Evolutionary conservation across 2,329 filamentous ascomycete genomes (phyloP).

Genomic region (Grosmannia clavigera): DNA sequence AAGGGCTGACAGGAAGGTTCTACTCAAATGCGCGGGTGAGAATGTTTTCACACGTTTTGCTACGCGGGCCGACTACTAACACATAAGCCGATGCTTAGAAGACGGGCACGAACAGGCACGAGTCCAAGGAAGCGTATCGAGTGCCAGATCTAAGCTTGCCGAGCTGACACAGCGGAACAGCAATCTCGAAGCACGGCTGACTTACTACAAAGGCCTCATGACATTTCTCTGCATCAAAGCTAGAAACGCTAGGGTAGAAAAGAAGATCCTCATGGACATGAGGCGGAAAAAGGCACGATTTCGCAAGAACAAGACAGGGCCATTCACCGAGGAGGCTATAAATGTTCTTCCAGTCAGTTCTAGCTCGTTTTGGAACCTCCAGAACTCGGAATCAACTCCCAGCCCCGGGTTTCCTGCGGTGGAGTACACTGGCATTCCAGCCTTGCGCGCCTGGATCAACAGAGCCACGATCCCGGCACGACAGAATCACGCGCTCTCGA

Average conservation of each 20-base stretch:
- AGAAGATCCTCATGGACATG: neutral
- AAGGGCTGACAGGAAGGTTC: neutral
- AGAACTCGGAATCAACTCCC: neutral
- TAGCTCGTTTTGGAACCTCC: conserved; percentile 2
- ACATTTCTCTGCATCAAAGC: neutral
- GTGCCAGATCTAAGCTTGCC: neutral
- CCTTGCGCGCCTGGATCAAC: conserved; percentile 5
- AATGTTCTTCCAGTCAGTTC: conserved; percentile 5
- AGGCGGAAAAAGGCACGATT: neutral
- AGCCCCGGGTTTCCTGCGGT: neutral
- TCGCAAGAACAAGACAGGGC: neutral
- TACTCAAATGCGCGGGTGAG: neutral
- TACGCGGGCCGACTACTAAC: neutral
- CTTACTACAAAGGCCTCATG: neutral
- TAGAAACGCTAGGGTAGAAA: neutral
- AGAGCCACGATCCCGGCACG: conserved; percentile 2
- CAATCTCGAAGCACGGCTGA: neutral
- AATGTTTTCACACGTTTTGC: too few species aligned
- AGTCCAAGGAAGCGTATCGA: neutral
- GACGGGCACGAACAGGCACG: neutral
- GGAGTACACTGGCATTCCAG: conserved; percentile 5
- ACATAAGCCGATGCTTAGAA: neutral
- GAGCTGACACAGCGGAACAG: neutral
- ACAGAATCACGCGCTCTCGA: neutral
- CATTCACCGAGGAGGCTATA: neutral